These are phyloP conservation scores for Smallanthus sonchifolius DNA, from an alignment of 129 eudicot genomes.

Conservation along the genomic window DNA sequence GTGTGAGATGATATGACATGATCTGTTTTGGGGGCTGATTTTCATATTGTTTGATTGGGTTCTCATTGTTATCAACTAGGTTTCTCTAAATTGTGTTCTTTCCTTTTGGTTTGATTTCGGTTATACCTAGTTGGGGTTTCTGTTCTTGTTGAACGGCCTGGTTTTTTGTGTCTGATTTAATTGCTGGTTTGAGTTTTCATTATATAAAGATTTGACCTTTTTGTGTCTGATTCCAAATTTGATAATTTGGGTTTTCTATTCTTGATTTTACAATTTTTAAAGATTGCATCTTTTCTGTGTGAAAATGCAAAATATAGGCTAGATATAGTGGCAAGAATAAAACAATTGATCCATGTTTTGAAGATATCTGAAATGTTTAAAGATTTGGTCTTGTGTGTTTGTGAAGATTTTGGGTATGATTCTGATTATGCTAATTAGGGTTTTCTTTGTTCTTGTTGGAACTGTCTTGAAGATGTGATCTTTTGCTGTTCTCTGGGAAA, in stretches of 20 bases:
- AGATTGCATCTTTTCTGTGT: not conserved
- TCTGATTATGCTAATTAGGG: conserved; percentile 14
- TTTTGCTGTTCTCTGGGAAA: conserved; percentile 66
- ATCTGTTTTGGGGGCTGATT: not conserved
- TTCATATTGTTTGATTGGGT: conserved; percentile 1
- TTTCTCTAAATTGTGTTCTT: not conserved
- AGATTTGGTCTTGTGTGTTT: not conserved
- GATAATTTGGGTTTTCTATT: not conserved
- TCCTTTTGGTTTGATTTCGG: not conserved
- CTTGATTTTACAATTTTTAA: not conserved
- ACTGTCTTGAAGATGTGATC: conserved; percentile 72
- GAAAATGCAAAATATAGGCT: not conserved
- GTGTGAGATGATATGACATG: not conserved
- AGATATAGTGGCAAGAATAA: not conserved
- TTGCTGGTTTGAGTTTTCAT: not conserved
- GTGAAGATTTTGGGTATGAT: not conserved
- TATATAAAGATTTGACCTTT: conserved; percentile 1
- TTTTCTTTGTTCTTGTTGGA: conserved; percentile 14
- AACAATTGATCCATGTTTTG: not conserved
- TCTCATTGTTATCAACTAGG: not conserved
- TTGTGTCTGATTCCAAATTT: not conserved
- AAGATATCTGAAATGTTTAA: not conserved
- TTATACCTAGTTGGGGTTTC: too few relatives aligned
- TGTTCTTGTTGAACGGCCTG: not conserved
- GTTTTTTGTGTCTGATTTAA: not conserved